Base-by-base conservation (phyloP, 768 basidiomycete species). In the Tulasnella sp. region DNA sequence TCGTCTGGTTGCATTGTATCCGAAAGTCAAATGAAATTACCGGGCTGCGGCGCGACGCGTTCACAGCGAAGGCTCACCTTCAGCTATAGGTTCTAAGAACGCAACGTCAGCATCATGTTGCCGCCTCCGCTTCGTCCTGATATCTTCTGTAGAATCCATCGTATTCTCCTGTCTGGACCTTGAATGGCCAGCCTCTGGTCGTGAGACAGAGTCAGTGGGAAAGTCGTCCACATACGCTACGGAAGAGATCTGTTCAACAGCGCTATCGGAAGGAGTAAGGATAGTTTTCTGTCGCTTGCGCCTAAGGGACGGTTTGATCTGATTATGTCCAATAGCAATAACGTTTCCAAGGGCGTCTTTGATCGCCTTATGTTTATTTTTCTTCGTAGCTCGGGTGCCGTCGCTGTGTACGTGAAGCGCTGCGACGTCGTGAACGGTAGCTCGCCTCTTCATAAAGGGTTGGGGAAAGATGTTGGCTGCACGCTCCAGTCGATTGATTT, bases 331-430 rank as follows among this genome's bases (percentile, higher is more conserved):
- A 38, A 41, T 48, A 11, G 29, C 15, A n/a, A 22, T 44, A 30
- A 34, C 34, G 29, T 34, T 49, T 17, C 9, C 21, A 5, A 27
- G 50, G 21, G 53, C 59, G 78, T 45, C 22, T 34, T 42, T 61
- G n/a, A 61, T 43, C 7, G 25, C 41, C 22, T 34, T 25, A 27
- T 21, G 60, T 17, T 48, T 62, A 30, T 34, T 51, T 12, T 19
- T 8, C 10, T 34, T 19, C 10, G 75, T 71, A 3, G 85, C 80
- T 42, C 84, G 80, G 22, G 75, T 74, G 4, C 83, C 84, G 65
- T 84, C 79, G 21, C 79, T 77, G 60, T 80, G 83, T 2, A 87
- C 67, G 31, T 82, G 78, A n/a, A 86, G 78, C 44, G 76, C 74
- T 0, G 84, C 73, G 34, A 80, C 74, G 66, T 87, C 85, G 67